Base-by-base conservation (phyloP, 108 stramenopile species). In the Nitzschia inconspicua region DNA sequence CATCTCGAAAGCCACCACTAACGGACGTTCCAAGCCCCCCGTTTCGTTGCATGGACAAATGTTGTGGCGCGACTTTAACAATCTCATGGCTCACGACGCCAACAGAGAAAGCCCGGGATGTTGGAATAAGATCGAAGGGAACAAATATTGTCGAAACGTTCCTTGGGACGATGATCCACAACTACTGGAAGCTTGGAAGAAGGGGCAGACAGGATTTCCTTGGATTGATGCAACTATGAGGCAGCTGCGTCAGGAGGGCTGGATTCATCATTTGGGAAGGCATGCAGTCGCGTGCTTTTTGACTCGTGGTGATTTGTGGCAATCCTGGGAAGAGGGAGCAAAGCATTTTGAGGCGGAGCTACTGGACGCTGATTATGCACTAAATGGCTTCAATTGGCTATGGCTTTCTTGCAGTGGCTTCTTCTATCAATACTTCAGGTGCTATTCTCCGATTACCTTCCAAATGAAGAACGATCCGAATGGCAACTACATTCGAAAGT, bases 221-320 rank as follows among this genome's bases (percentile, higher is more conserved):
- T 97, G 79, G 63, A 96, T 99, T 49, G 97, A 99, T 54, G 98
- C 98, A 22, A 68, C 74, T 60, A 99, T 99, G 98, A 83, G 77
- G 1, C 96, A 99, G 61, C 78, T 99, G 29, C 63, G 77, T 22
- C 68, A 79, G 36, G 79, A 87, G 57, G 98, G 96, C 31, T 98
- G 96, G 96, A 91, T 98, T 23, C 98, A 98, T 64, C 98, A 98
- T 68, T 70, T 98, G 18, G 95, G 80, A 10, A 58, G 97, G 27
- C 98, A 98, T 67, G 84, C 93, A 0, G 96, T 97, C 20, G 96
- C 98, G 1, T 99, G 98, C 75, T 99, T 99, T 60, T 60, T 99
- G 18, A 99, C 98, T 4, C 78, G 98, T 11, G 98, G 98, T 1
- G 98, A 98, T 72, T 65, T 97, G 27, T 99, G 82, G 78, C 88